Base-by-base conservation (phyloP, 345 rosid genomes). In the Mangifera indica region DNA sequence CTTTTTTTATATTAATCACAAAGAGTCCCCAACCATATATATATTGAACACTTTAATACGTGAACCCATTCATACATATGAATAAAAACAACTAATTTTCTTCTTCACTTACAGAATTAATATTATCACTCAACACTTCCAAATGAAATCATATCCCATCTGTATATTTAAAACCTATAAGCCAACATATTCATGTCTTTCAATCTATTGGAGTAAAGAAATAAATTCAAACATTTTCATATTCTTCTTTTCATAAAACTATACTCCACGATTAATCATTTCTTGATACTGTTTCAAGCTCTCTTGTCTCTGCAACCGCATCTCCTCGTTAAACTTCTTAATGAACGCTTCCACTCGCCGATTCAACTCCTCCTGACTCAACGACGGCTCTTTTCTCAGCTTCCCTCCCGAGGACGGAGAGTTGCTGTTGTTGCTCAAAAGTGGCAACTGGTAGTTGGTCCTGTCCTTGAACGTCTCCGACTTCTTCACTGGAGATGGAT, bases 341-440 rank as follows among this genome's bases (percentile, higher is more conserved):
- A 93, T 93, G 66, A 93, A 93, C 81, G 85, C 94, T 44, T 93
- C 98, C 0, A 84, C 98, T 67, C 95, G 83, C 49, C 87, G 84
- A 78, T 93, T 93, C 87, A 93, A 81, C 85, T 93, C 98, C 67
- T 93, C 98, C 75, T 88, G 90, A 82, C 89, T 69, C 85, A 84
- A 75, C 21, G 97, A 93, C 76, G 87, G 83, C 59, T 84, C 93
- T 66, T 80, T 86, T 68, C 79, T 82, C 71, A 88, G 64, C 85
- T 72, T 84, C 72, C 74, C 76, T 17, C 51, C 76, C 44, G 86
- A 29, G 1, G 78, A 66, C 59, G 87, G 71, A 15, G 81, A 46
- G 13, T 40, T 6, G n/a, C n/a, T n/a, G n/a, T n/a, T n/a, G n/a
- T n/a, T n/a, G 48, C 14, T 46, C 37, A 46, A 22, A 45, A 74